Evolutionary conservation across 1,284 basidiomycete genomes (phyloP), one percentile per base, ranked within the genome.

Genomic region (Microbotryomycetes sp.): DNA sequence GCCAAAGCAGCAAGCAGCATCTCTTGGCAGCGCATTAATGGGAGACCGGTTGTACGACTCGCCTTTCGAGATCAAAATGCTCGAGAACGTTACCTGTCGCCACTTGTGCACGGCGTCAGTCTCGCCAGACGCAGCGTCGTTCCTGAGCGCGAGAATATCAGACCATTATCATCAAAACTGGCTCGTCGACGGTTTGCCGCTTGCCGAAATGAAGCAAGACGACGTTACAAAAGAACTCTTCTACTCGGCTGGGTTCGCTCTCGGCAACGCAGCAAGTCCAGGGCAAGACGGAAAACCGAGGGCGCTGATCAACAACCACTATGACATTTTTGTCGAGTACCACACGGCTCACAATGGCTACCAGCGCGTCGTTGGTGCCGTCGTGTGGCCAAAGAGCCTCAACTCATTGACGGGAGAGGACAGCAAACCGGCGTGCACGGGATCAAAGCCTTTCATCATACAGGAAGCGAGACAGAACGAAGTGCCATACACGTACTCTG

Each of bases 81-180:
- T 87, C 45, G 75, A 84, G 72, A 81, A 86, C 65, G 85, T 80
- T 47, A 85, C 86, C 3, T 98, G 94, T 74, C 81, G 83, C 69
- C 82, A 81, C 14, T 81, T 97, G 3, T 97, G 94, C 76, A 80
- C 78, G 28, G 76, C 80, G 12, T 77, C 79, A 28, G 81, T 96
- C 15, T 81, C 84, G 0, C 79, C 79, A 22, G 83, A 87, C 62
- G 87, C 94, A 67, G 86, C 87, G 22, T 84, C 83, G 65, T 96
- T 96, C 75, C 86, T 97, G 75, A 96, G 96, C 71, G 86, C 88
- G 62, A 86, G 91, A 55, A 94, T 97, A 74, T 81, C 82, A 51
- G 91, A 97, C 74, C 88, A 92, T 73, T 97, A 97, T 73, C 90
- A 91, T 0, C 79, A 97, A 65, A 97, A 97, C 74, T 94, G 92